Conservation (phyloP, 768 basidiomycete species). For the Leccinum obscurum region DNA sequence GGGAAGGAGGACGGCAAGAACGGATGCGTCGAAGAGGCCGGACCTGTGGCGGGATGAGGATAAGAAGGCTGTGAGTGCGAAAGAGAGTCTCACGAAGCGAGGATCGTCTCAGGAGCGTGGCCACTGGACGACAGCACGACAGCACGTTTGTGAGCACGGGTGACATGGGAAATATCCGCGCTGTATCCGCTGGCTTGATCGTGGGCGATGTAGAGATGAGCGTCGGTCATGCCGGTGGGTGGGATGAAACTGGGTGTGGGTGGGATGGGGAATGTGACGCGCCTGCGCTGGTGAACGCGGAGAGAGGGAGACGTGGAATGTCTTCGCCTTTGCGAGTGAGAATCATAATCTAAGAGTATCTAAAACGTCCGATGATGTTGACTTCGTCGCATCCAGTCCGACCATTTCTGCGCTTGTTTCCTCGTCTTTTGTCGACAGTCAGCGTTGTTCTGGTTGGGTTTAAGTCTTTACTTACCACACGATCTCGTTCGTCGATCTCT, state of each 20-base stretch:
- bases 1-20: slow-evolving; percentile 62
- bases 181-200: slow-evolving; percentile 22
- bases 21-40: slow-evolving; percentile 31
- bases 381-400: too few species aligned
- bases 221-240: slow-evolving; percentile 66
- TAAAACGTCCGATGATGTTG: too few species aligned
- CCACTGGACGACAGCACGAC: slow-evolving; percentile 56
- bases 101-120: slow-evolving; percentile 37
- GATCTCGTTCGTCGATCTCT: too few species aligned
- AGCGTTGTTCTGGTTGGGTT: too few species aligned
- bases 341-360: too few species aligned
- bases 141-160: slow-evolving; percentile 51
- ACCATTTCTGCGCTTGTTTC: too few species aligned
- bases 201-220: slow-evolving; percentile 52
- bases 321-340: too few species aligned
- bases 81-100: slow-evolving; percentile 39
- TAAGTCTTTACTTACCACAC: too few species aligned
- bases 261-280: slow-evolving; percentile 62
- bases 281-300: slow-evolving; percentile 60
- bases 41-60: slow-evolving; percentile 8
- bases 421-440: too few species aligned
- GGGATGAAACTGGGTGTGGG: slow-evolving; percentile 67
- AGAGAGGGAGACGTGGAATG: too few species aligned
- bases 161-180: slow-evolving; percentile 43
- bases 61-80: background rate